phyloP scores from a whole-genome alignment of 495 filamentous ascomycete genomes.

The Penicillium flavigenum region DNA sequence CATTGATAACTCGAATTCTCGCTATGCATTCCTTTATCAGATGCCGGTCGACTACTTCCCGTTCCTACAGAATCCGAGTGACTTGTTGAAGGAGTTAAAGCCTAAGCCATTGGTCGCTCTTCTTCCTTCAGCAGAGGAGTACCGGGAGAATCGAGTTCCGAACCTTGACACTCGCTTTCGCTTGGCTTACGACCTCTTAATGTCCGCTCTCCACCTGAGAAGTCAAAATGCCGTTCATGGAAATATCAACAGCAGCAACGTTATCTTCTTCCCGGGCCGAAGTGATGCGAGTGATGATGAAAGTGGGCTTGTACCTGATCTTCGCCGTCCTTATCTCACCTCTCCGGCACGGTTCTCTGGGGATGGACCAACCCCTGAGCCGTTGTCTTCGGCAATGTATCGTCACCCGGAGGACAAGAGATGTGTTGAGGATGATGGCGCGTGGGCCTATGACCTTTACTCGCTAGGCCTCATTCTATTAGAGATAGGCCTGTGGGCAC shows the following conservation, averaged over 20 bases:
- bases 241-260: conserved; percentile 75
- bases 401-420: conserved; percentile 75
- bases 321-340: conserved; percentile 73
- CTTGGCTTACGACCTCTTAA: conserved; percentile 74
- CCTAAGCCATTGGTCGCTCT: conserved; percentile 51
- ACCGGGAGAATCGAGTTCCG: conserved; percentile 44
- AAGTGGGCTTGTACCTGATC: conserved; percentile 48
- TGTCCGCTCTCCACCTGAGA: conserved; percentile 73
- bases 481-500: conserved; percentile 88
- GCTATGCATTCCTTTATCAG: conserved; percentile 80
- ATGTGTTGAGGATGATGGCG: conserved; percentile 49
- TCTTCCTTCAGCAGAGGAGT: conserved; percentile 47
- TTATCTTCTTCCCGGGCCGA: conserved; percentile 69
- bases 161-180: conserved; percentile 79
- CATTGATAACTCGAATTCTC: conserved; percentile 71
- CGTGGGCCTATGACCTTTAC: conserved; percentile 75
- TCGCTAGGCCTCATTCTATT: conserved; percentile 79
- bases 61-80: conserved; percentile 46
- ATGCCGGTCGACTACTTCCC: conserved; percentile 63
- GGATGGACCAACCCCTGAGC: conserved; percentile 54
- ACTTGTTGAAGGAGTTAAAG: conserved; percentile 40
- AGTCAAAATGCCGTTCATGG: conserved; percentile 74
- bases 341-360: conserved; percentile 79
- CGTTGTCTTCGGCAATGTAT: conserved; percentile 63
- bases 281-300: conserved; percentile 42